Percentiles rank a stretch among this genome's conserved stretches.
These are phyloP conservation scores for Pichia cabralensis DNA, from an alignment of 805 yeast species.

Conservation along the genomic window DNA sequence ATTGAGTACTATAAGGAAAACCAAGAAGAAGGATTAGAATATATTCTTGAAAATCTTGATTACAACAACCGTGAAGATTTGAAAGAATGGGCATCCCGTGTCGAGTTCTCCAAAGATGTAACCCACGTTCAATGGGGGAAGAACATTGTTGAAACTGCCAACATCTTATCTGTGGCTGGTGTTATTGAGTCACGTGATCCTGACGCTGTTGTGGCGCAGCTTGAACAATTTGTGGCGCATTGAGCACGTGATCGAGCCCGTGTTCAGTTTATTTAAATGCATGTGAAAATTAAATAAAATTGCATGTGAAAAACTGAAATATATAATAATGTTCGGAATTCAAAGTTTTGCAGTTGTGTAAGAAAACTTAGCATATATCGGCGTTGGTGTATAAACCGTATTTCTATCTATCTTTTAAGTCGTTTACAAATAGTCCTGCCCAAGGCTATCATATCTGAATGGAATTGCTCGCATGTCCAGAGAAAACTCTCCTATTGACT, in stretches of 20 bases:
- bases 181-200: constrained; percentile 29
- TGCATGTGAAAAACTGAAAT: not conserved
- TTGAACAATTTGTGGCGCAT: not conserved
- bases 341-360: too few relatives aligned
- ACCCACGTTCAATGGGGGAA: constrained; percentile 39
- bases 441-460: too few relatives aligned
- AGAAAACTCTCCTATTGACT: too few relatives aligned
- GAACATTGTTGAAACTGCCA: constrained; percentile 46
- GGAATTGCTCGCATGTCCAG: too few relatives aligned
- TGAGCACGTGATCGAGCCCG: too few relatives aligned
- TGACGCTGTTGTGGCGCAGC: not conserved
- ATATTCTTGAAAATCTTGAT: constrained; percentile 60
- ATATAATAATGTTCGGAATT: too few relatives aligned
- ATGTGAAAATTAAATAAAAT: too few relatives aligned
- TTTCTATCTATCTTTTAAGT: too few relatives aligned
- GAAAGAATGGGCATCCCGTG: constrained; percentile 71
- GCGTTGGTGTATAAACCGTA: too few relatives aligned
- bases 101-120: constrained; percentile 43
- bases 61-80: constrained; percentile 66
- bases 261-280: too few relatives aligned
- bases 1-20: constrained; percentile 52
- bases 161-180: constrained; percentile 53
- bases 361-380: too few relatives aligned
- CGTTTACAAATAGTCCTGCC: too few relatives aligned
- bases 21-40: constrained; percentile 53